phyloP scores from a whole-genome alignment of 805 yeast genomes.

The Hanseniaspora lachancei region DNA sequence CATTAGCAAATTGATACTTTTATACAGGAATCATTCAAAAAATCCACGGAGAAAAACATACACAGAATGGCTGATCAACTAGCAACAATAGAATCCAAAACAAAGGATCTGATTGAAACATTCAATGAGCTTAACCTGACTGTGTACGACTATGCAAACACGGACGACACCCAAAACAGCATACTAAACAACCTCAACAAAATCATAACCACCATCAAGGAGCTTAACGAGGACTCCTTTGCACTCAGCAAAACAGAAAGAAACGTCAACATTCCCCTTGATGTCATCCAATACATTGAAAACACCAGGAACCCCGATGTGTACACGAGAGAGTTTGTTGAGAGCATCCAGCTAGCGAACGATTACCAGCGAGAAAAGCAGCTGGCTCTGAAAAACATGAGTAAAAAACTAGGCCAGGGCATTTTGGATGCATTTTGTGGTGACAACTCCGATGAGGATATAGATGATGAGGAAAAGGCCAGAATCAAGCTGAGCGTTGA shows the following conservation, averaged over 20 bases:
- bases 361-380: constrained; percentile 79
- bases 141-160: constrained; percentile 87
- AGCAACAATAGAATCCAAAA: constrained; percentile 23
- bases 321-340: constrained; percentile 91
- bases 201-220: constrained; percentile 31
- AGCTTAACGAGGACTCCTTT: constrained; percentile 21
- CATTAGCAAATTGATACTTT: background rate
- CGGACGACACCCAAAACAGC: constrained; percentile 59
- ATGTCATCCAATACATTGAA: constrained; percentile 82
- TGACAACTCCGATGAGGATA: background rate
- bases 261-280: constrained; percentile 52
- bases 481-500: background rate
- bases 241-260: constrained; percentile 23
- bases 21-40: background rate
- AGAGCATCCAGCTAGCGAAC: constrained; percentile 78
- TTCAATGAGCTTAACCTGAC: constrained; percentile 80
- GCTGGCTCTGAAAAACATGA: constrained; percentile 49
- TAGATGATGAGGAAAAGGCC: background rate
- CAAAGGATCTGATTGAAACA: constrained; percentile 54
- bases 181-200: constrained; percentile 31
- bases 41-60: background rate
- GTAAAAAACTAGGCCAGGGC: constrained; percentile 55
- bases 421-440: constrained; percentile 62
- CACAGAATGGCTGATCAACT: constrained; percentile 19
- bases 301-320: constrained; percentile 96